Conservation (phyloP, 345 rosid species). For the Melaleuca alternifolia region DNA sequence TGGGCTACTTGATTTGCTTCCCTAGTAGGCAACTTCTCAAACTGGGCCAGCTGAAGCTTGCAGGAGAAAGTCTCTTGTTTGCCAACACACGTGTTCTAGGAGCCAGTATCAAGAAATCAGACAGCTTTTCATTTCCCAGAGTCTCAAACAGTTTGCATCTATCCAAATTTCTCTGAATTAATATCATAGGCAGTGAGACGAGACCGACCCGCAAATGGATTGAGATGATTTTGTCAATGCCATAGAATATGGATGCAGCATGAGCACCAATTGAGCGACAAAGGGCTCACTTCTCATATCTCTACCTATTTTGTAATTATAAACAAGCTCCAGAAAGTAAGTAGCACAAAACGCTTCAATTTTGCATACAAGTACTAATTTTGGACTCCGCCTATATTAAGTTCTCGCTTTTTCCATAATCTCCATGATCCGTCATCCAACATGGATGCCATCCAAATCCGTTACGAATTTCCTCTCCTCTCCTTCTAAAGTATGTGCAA, state of each 20-base stretch:
- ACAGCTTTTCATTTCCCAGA: background rate
- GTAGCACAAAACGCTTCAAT: background rate
- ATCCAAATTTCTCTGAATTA: background rate
- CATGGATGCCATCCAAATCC: background rate
- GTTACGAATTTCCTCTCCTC: background rate
- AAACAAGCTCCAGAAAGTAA: background rate
- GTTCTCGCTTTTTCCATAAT: background rate
- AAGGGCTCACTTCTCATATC: background rate
- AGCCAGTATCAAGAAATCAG: background rate
- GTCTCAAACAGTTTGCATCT: background rate
- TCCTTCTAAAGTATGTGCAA: background rate
- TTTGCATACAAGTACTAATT: background rate
- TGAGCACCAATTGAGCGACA: background rate
- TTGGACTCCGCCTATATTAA: background rate
- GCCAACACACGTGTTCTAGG: background rate
- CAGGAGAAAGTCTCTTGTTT: background rate
- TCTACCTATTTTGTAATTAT: background rate
- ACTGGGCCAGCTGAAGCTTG: background rate
- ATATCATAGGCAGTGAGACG: background rate
- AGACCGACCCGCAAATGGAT: background rate
- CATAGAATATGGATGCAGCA: background rate
- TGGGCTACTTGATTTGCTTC: too few species aligned
- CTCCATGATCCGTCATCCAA: background rate
- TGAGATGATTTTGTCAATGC: background rate
- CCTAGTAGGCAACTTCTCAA: too few species aligned